These are phyloP conservation scores for Isabelozyma rhagii DNA, from an alignment of 805 yeast species.

Conservation along the genomic window DNA sequence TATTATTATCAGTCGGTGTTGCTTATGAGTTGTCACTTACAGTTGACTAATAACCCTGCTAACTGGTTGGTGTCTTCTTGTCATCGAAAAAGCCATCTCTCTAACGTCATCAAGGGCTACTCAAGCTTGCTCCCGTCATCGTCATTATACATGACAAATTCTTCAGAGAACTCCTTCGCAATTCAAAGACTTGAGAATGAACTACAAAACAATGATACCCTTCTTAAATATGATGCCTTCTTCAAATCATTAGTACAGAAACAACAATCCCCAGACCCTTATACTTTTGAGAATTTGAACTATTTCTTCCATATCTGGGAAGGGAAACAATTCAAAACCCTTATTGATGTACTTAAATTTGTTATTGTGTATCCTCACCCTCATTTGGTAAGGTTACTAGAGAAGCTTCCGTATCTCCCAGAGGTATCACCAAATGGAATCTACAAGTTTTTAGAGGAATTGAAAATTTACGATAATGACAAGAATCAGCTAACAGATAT, in stretches of 20 bases:
- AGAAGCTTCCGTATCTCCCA: neutral
- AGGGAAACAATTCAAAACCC: conserved; percentile 17
- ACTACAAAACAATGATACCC: neutral
- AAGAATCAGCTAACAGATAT: conserved; percentile 23
- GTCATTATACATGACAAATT: conserved; percentile 20
- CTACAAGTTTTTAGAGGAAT: conserved; percentile 10
- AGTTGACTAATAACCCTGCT: conserved; percentile 16
- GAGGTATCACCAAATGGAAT: conserved; percentile 6
- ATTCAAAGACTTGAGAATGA: neutral
- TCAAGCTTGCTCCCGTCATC: conserved; percentile 25
- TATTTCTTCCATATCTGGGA: conserved; percentile 29
- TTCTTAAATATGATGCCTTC: neutral
- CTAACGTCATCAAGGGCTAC: conserved; percentile 19
- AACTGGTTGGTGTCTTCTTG: conserved; percentile 24
- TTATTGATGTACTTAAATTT: conserved; percentile 27
- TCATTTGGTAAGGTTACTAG: neutral
- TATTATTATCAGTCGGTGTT: conserved; percentile 27
- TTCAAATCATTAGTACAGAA: conserved; percentile 1
- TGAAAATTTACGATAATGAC: conserved; percentile 21
- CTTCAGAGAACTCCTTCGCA: conserved; percentile 9
- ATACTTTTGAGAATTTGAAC: conserved; percentile 19
- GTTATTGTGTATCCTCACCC: conserved; percentile 32
- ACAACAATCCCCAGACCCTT: neutral
- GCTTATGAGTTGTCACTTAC: conserved; percentile 26
- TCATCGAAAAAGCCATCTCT: conserved; percentile 1